Percentiles rank a stretch among this genome's conserved stretches.
Evolutionary conservation across 2,329 filamentous ascomycete species (phyloP).

Genomic region (Drechmeria coniospora): DNA sequence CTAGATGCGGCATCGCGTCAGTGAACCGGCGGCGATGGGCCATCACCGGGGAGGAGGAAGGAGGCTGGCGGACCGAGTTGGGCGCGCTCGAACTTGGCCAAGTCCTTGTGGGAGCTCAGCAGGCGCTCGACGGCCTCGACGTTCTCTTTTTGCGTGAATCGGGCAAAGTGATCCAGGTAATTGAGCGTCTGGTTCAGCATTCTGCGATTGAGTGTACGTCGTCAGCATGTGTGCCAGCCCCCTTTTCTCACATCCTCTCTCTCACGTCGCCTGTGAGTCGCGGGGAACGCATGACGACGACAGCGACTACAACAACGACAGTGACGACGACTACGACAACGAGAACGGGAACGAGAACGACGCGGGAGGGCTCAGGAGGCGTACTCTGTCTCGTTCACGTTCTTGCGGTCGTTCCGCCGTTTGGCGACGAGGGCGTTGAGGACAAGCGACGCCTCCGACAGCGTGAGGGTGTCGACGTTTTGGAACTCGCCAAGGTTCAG

Average conservation of each 20-base stretch:
- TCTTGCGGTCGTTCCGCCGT: constrained; percentile 63
- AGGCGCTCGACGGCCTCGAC: constrained; percentile 87
- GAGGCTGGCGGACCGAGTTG: constrained; percentile 55
- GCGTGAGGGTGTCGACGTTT: constrained; percentile 76
- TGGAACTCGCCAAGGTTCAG: constrained; percentile 90
- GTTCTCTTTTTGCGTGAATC: constrained; percentile 90
- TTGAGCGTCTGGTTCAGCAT: constrained; percentile 78
- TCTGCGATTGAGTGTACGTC: constrained; percentile 23
- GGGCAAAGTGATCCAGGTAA: constrained; percentile 87
- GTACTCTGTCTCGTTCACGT: constrained; percentile 72
- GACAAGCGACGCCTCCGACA: constrained; percentile 83
- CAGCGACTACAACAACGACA: no score
- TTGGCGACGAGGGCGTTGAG: constrained; percentile 80
- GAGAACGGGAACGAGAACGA: no score
- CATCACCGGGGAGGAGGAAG: not conserved
- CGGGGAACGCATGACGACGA: not conserved
- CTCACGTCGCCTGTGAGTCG: not conserved
- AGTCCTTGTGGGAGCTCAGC: constrained; percentile 60
- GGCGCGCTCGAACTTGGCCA: constrained; percentile 86
- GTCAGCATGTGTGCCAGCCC: constrained; percentile 4
- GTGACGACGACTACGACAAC: no score
- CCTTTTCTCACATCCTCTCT: not conserved
- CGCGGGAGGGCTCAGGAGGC: no score
- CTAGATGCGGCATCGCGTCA: constrained; percentile 26
- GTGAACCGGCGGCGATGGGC: no score